A percentile compares a stretch with the other conserved stretches of the same genome.
Evolutionary conservation across 1,139 yeast genomes (phyloP).

Genomic region (Candida anutae): DNA sequence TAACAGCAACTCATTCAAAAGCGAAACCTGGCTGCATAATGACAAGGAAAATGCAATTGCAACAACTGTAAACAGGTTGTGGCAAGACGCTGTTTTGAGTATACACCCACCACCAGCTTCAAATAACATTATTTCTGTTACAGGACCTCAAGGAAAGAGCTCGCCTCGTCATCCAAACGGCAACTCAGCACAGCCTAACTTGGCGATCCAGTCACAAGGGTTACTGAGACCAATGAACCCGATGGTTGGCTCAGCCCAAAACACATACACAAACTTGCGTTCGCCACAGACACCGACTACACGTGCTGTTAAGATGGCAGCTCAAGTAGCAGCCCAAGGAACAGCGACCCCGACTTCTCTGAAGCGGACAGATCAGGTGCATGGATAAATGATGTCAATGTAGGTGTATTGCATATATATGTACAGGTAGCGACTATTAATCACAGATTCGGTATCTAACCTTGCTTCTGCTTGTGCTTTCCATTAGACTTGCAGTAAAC

Average conservation of each 20-base stretch:
- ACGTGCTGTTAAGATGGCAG: constrained; percentile 30
- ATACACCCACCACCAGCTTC: too few relatives aligned
- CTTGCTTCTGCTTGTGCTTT: constrained; percentile 96
- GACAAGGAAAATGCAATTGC: constrained; percentile 26
- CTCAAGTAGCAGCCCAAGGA: constrained; percentile 5
- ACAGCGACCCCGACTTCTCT: not conserved
- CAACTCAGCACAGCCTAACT: not conserved
- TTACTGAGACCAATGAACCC: constrained; percentile 15
- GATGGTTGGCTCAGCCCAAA: constrained; percentile 18
- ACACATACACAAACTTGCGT: constrained; percentile 8
- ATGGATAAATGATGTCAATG: not conserved
- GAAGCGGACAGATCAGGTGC: not conserved
- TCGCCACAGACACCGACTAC: constrained; percentile 27
- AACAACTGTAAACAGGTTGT: constrained; percentile 21
- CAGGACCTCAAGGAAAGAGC: constrained; percentile 1
- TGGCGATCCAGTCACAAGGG: constrained; percentile 9
- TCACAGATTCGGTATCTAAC: constrained; percentile 32
- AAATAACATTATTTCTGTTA: too few relatives aligned
- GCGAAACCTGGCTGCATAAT: constrained; percentile 24
- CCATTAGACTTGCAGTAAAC: constrained; percentile 90
- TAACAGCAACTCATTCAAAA: constrained; percentile 27
- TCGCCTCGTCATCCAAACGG: not conserved
- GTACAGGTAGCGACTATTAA: constrained; percentile 1
- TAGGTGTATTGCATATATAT: constrained; percentile 1
- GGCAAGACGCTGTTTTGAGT: constrained; percentile 32